Evolutionary conservation across 768 basidiomycete genomes (phyloP).

Genomic region (Mycena galopus): DNA sequence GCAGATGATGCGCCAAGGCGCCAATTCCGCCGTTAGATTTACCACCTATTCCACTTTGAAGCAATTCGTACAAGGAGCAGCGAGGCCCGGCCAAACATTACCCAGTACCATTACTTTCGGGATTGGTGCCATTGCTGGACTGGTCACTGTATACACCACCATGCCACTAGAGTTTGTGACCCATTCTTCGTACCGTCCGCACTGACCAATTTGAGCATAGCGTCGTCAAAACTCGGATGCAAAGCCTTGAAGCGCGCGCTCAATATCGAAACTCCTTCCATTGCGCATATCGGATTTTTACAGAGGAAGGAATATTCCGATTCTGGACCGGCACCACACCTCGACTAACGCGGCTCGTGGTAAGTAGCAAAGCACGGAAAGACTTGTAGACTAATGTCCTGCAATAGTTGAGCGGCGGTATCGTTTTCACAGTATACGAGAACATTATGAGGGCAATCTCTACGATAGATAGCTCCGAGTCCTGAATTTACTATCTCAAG

Average conservation of each 20-base stretch:
- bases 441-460: slow-evolving; percentile 66
- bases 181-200: background rate
- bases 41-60: slow-evolving; percentile 96
- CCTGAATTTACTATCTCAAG: background rate
- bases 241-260: slow-evolving; percentile 83
- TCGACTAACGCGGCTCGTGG: slow-evolving; percentile 84
- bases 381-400: background rate
- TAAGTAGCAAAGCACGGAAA: slow-evolving; percentile 50
- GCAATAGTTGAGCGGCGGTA: slow-evolving; percentile 87
- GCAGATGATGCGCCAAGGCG: slow-evolving; percentile 97
- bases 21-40: slow-evolving; percentile 96
- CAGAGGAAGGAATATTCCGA: slow-evolving; percentile 90
- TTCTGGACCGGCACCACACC: slow-evolving; percentile 99
- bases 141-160: slow-evolving; percentile 94
- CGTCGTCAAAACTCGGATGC: slow-evolving; percentile 99
- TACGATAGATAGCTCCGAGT: background rate
- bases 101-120: slow-evolving; percentile 93
- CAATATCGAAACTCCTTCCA: slow-evolving; percentile 96
- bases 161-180: slow-evolving; percentile 83
- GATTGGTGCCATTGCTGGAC: slow-evolving; percentile 92
- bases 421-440: slow-evolving; percentile 94
- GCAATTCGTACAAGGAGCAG: slow-evolving; percentile 89
- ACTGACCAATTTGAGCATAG: slow-evolving; percentile 52
- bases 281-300: slow-evolving; percentile 94
- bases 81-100: slow-evolving; percentile 85